Percentiles rank a stretch among this genome's conserved stretches.
Conservation (phyloP, 805 yeast species). For the Zygosaccharomyces siamensis region DNA sequence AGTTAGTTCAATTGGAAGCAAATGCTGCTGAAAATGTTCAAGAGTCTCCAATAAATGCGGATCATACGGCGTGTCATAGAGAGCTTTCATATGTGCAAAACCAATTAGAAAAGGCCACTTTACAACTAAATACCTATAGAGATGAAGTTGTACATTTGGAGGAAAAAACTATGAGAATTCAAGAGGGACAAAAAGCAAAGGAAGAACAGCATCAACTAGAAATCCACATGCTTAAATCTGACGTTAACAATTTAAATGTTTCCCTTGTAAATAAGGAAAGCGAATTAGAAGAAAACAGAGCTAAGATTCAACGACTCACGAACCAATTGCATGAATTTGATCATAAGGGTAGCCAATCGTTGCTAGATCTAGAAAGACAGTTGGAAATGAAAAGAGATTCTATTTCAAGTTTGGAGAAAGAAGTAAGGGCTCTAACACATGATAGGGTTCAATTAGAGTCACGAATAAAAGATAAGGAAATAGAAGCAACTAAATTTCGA, state of each 20-base stretch:
- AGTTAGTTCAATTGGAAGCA: slow-evolving; percentile 13
- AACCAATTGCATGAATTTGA: slow-evolving; percentile 20
- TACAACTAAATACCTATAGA: slow-evolving; percentile 6
- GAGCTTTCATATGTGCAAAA: slow-evolving; percentile 5
- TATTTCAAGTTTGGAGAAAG: slow-evolving; percentile 7
- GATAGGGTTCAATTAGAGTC: slow-evolving; percentile 6
- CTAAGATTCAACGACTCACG: slow-evolving; percentile 15
- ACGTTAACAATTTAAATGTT: slow-evolving; percentile 12
- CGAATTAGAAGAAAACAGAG: slow-evolving; percentile 11
- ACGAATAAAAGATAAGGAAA: slow-evolving; percentile 2
- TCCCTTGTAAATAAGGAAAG: slow-evolving; percentile 14
- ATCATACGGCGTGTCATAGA: background rate
- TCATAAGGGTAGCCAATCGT: slow-evolving; percentile 14
- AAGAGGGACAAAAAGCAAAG: slow-evolving; percentile 7
- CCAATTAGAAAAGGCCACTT: slow-evolving; percentile 2
- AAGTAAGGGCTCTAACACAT: slow-evolving; percentile 3
- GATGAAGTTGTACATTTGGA: slow-evolving; percentile 8
- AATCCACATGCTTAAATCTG: slow-evolving; percentile 11
- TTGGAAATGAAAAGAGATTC: slow-evolving; percentile 11
- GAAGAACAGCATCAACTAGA: slow-evolving; percentile 12
- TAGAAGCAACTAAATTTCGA: background rate
- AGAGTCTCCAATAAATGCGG: slow-evolving; percentile 3
- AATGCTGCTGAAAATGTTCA: slow-evolving; percentile 5
- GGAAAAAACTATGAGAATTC: slow-evolving; percentile 10
- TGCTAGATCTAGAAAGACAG: slow-evolving; percentile 13